Evolutionary conservation across 495 filamentous ascomycete genomes (phyloP).

Genomic region (Halenospora varia): DNA sequence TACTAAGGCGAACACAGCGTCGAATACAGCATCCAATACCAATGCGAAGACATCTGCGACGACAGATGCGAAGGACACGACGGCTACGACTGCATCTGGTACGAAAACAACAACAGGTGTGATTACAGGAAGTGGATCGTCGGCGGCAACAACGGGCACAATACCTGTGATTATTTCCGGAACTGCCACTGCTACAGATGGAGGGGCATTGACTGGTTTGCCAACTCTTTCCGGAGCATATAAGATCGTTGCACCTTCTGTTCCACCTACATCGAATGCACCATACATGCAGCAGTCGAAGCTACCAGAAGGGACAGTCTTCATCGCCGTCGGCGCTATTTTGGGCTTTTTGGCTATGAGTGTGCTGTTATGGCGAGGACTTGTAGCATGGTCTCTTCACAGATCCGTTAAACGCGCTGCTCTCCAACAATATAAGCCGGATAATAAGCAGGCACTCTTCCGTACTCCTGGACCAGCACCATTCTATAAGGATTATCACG

Average conservation of each 20-base stretch:
- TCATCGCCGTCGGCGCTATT: slow-evolving; percentile 88
- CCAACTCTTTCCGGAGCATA: slow-evolving; percentile 29
- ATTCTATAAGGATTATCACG: slow-evolving; percentile 51
- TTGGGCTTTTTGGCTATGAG: slow-evolving; percentile 76
- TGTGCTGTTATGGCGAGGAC: slow-evolving; percentile 80
- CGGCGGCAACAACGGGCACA: slow-evolving; percentile 17
- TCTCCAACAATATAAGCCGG: slow-evolving; percentile 59
- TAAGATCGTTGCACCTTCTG: slow-evolving; percentile 45
- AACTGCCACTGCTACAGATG: slow-evolving; percentile 11
- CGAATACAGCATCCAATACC: not conserved
- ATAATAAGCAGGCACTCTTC: slow-evolving; percentile 58
- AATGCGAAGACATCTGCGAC: not conserved
- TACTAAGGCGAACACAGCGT: not conserved
- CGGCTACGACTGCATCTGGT: not conserved
- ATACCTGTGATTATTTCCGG: slow-evolving; percentile 22
- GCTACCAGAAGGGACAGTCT: slow-evolving; percentile 90
- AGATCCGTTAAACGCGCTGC: slow-evolving; percentile 82
- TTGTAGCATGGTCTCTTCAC: slow-evolving; percentile 90
- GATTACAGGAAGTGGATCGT: slow-evolving; percentile 24
- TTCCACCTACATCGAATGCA: slow-evolving; percentile 79
- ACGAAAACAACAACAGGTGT: slow-evolving; percentile 21
- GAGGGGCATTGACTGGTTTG: slow-evolving; percentile 21
- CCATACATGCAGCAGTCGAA: slow-evolving; percentile 95
- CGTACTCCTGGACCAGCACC: slow-evolving; percentile 43
- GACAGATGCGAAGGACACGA: not conserved